Conservation (phyloP, 2,329 filamentous ascomycete species). For the Ophiostoma fasciatum region DNA sequence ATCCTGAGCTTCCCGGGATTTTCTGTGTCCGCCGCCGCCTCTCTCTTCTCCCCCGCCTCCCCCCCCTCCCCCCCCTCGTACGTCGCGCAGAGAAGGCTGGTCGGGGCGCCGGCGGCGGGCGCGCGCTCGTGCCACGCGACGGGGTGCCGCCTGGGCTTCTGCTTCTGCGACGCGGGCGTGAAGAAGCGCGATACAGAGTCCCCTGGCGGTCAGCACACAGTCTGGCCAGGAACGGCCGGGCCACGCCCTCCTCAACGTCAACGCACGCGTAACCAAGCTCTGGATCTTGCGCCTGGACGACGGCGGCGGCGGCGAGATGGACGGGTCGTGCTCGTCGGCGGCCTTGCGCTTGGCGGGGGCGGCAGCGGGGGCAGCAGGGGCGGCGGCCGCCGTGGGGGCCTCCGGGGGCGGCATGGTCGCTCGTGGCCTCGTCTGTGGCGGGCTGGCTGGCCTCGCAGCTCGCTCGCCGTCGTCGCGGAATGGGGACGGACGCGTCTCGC, state of each 20-base stretch:
- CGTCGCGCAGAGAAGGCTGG: constrained; percentile 59
- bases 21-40: no score
- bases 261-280: neutral
- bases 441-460: no score
- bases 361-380: neutral
- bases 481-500: no score
- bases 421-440: no score
- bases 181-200: constrained; percentile 72
- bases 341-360: neutral
- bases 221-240: constrained; percentile 13
- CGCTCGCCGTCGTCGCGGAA: no score
- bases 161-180: constrained; percentile 71
- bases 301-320: constrained; percentile 35
- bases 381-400: no score
- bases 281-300: neutral
- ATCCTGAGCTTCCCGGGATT: no score
- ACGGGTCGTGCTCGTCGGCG: constrained; percentile 17
- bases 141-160: constrained; percentile 58
- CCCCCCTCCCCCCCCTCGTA: no score
- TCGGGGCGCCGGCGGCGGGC: constrained; percentile 28
- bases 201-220: constrained; percentile 27
- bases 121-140: constrained; percentile 58
- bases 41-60: no score
- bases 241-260: no score
- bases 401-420: no score